Evolutionary conservation across 805 yeast genomes (phyloP).

Genomic region (Debaryomyces maramus): DNA sequence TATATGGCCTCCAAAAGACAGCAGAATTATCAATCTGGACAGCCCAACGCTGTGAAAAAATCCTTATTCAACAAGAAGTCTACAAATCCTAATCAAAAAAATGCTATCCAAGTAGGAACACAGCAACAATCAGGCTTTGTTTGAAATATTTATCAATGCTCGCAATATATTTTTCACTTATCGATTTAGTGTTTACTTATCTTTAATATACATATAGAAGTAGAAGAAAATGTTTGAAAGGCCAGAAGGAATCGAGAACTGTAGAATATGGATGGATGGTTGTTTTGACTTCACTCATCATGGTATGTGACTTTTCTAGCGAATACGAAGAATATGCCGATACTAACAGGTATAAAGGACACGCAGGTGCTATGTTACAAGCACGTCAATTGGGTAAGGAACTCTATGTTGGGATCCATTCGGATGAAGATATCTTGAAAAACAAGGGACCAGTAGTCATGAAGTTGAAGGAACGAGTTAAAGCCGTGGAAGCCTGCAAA

Average conservation of each 20-base stretch:
- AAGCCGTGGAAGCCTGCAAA: constrained; percentile 86
- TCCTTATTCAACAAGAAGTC: background rate
- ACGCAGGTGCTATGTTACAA: constrained; percentile 94
- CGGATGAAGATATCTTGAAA: constrained; percentile 77
- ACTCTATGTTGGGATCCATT: constrained; percentile 85
- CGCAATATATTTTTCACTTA: constrained; percentile 2
- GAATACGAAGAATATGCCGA: background rate
- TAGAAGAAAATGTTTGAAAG: constrained; percentile 31
- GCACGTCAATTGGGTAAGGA: constrained; percentile 81
- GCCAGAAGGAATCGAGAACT: constrained; percentile 44
- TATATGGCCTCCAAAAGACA: background rate
- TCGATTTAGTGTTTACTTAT: background rate
- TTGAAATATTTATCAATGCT: background rate
- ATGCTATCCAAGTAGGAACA: background rate
- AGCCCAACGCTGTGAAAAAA: background rate
- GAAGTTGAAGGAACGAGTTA: constrained; percentile 73
- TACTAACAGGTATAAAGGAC: constrained; percentile 38
- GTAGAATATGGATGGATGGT: constrained; percentile 92
- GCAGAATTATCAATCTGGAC: background rate
- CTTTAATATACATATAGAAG: background rate
- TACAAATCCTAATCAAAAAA: constrained; percentile 1
- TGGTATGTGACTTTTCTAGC: constrained; percentile 47
- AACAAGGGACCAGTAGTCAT: constrained; percentile 96
- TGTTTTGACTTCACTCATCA: constrained; percentile 98
- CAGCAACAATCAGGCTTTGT: constrained; percentile 8